phyloP scores from a whole-genome alignment of 371 early-diverging fungal genomes.

The Rhizopus delemar region DNA sequence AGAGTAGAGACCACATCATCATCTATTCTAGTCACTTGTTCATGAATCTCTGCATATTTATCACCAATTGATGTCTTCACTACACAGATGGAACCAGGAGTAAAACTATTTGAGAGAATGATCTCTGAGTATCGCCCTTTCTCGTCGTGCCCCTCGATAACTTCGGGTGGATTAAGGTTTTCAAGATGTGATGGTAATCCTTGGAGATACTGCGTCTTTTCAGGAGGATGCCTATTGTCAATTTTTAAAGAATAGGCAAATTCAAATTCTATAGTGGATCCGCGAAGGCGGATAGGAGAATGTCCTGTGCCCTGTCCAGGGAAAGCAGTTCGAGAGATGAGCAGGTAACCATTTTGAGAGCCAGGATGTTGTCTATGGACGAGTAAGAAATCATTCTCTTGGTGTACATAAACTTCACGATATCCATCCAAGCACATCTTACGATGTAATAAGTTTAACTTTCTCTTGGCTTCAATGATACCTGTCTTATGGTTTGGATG shows the following conservation, averaged over 20 bases:
- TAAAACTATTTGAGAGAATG: slow-evolving; percentile 59
- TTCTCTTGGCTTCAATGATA: slow-evolving; percentile 71
- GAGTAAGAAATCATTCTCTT: slow-evolving; percentile 87
- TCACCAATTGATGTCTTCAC: slow-evolving; percentile 62
- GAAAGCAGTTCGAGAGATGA: slow-evolving; percentile 89
- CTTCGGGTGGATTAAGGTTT: slow-evolving; percentile 50
- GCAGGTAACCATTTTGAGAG: slow-evolving; percentile 86
- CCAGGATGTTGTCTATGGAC: slow-evolving; percentile 92
- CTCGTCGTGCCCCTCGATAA: slow-evolving; percentile 47
- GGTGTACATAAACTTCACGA: slow-evolving; percentile 91
- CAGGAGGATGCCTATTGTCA: slow-evolving; percentile 15
- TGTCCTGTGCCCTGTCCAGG: slow-evolving; percentile 42
- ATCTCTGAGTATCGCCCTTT: slow-evolving; percentile 65
- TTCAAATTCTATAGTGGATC: slow-evolving; percentile 55
- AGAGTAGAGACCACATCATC: slow-evolving; percentile 51
- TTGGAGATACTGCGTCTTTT: slow-evolving; percentile 36
- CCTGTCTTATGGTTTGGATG: slow-evolving; percentile 57
- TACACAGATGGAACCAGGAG: slow-evolving; percentile 72
- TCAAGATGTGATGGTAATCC: slow-evolving; percentile 62
- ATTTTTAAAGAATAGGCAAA: slow-evolving; percentile 56
- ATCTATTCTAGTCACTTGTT: slow-evolving; percentile 44
- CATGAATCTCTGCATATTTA: slow-evolving; percentile 46
- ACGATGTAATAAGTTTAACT: slow-evolving; percentile 73
- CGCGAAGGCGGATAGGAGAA: slow-evolving; percentile 66
- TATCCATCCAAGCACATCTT: slow-evolving; percentile 83